Base-by-base conservation (phyloP, 768 basidiomycete genomes). In the Coprinellus micaceus region DNA sequence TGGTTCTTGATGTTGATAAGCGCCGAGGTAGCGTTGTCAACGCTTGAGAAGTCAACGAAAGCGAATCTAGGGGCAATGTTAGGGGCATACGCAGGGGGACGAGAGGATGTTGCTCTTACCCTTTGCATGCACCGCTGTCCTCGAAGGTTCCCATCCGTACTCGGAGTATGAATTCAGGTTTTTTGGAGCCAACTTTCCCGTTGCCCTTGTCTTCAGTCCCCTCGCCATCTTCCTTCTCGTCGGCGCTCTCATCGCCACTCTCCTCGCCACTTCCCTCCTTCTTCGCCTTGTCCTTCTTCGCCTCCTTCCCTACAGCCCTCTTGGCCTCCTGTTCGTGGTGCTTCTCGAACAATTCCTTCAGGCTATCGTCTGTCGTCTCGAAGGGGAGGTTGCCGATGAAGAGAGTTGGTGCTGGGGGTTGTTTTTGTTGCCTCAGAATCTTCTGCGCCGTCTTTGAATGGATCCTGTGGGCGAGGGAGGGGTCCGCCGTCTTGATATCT, bases 311-410 rank as follows among this genome's bases (percentile, higher is more conserved):
- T 57, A 70, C 69, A 57, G 52, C 65, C 47, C 67, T 74, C 55
- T 63, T 68, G 56, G 70, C 72, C 41, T 60, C 60, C 50, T 61
- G 41, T 22, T 61, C 61, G 58, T 77, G 78, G 73, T 91, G 91
- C 12, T 81, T 81, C 52, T 91, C 85, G 44, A 98, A 77, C 59
- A 95, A 66, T 61, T 84, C 82, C 48, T 83, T 78, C 51, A 97
- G 86, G 12, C 82, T 80, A 11, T 82, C 79, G 24, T 89, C 90
- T 5, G 91, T 95, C 12, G 94, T 85, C 66, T 93, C 89, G 68
- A 96, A 98, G 7, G 88, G 86, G 15, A 98, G 80, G 68, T 98
- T 98, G 9, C 96, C 96, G 22, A 98, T 68, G 78, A 98, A 98
- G 12, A 98, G 76, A 6, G 93, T 94, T 2, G 88, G 85, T 2